Conservation (phyloP, 176 grass and related monocot genomes). For the Oryza nivara region DNA sequence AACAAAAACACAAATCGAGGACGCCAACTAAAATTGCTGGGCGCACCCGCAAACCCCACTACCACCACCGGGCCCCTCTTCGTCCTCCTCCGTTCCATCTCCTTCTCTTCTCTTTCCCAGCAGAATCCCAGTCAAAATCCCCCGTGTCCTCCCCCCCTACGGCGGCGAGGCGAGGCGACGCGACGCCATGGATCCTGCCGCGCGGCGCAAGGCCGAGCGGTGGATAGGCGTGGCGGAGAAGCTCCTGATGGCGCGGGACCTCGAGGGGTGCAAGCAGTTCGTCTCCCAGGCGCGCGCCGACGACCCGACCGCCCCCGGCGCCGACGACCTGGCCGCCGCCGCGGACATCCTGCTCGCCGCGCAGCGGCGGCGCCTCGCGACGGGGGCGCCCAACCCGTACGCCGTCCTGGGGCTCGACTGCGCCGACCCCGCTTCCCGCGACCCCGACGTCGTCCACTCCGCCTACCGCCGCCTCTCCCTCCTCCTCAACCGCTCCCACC, state of each 20-base stretch:
- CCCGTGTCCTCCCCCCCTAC: not conserved
- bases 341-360: slow-evolving; percentile 56
- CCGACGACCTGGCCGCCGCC: slow-evolving; percentile 54
- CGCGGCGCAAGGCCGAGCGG: slow-evolving; percentile 39
- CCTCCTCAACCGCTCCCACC: slow-evolving; percentile 45
- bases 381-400: slow-evolving; percentile 52
- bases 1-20: too few species aligned
- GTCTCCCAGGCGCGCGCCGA: slow-evolving; percentile 50
- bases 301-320: slow-evolving; percentile 50
- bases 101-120: not conserved
- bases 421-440: slow-evolving; percentile 31
- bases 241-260: slow-evolving; percentile 53
- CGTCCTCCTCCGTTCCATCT: not conserved
- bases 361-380: slow-evolving; percentile 24
- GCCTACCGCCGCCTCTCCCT: slow-evolving; percentile 59
- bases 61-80: not conserved
- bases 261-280: slow-evolving; percentile 66
- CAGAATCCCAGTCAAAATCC: not conserved
- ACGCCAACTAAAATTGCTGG: too few species aligned
- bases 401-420: slow-evolving; percentile 58
- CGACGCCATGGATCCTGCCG: slow-evolving; percentile 38
- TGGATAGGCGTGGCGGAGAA: slow-evolving; percentile 58
- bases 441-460: slow-evolving; percentile 34
- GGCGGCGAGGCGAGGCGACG: not conserved
- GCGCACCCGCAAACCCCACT: not conserved